Evolutionary conservation across 164 flowering plant species (phyloP).

Genomic region (Macadamia tetraphylla): DNA sequence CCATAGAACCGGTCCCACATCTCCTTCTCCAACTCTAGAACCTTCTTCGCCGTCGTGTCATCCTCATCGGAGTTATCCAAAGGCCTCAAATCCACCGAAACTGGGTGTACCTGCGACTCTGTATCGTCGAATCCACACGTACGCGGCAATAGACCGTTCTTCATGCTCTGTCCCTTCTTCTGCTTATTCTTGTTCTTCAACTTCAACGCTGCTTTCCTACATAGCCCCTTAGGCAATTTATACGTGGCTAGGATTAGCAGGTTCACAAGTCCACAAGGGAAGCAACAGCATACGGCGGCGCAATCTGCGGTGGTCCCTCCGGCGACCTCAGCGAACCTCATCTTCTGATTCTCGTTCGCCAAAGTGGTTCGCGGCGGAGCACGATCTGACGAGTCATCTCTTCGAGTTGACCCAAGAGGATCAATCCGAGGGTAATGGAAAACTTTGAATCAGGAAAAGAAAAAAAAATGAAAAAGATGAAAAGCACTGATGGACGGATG

Average conservation of each 20-base stretch:
- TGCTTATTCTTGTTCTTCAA: slow-evolving; percentile 29
- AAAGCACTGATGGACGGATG: too few species aligned
- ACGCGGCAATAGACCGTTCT: slow-evolving; percentile 14
- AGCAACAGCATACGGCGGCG: slow-evolving; percentile 85
- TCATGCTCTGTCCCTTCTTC: slow-evolving; percentile 14
- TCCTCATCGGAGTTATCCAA: neutral
- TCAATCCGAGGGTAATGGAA: too few species aligned
- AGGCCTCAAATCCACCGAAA: neutral
- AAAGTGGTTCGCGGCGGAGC: too few species aligned
- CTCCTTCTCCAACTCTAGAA: slow-evolving; percentile 61
- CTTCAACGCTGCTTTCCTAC: slow-evolving; percentile 34
- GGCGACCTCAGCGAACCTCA: slow-evolving; percentile 59
- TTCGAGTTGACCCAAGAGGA: too few species aligned
- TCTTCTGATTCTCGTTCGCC: too few species aligned
- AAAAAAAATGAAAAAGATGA: too few species aligned
- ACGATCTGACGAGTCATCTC: too few species aligned
- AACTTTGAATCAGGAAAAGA: too few species aligned
- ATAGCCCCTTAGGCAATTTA: slow-evolving; percentile 73
- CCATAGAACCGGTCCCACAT: slow-evolving; percentile 71
- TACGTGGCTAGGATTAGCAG: slow-evolving; percentile 54
- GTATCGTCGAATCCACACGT: slow-evolving; percentile 35
- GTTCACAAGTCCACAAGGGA: slow-evolving; percentile 64
- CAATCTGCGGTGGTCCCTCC: slow-evolving; percentile 84
- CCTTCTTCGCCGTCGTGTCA: slow-evolving; percentile 23
- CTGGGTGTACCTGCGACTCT: slow-evolving; percentile 31